Evolutionary conservation across 768 basidiomycete species (phyloP), one percentile per base, ranked within the genome.

Genomic region (Pisolithus albus): DNA sequence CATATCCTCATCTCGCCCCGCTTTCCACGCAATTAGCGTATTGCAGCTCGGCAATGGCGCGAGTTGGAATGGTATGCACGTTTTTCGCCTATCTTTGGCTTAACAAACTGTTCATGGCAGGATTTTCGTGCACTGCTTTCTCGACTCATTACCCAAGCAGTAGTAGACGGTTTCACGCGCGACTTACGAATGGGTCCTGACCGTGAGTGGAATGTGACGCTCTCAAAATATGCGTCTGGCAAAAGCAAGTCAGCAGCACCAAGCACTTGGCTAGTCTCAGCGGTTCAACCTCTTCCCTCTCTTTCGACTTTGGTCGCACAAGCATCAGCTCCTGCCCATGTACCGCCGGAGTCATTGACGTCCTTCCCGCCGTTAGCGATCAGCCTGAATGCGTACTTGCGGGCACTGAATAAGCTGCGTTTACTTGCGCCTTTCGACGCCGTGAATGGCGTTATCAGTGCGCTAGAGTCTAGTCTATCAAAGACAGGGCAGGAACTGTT

Each of bases 11-110:
- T 72, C 88, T 21, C 76, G 95, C 56, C 78, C 91, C 19, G 83
- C 94, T 34, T 76, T 93, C 96, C 52, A 95, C 93, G 0, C 95
- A 98, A 60, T 78, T 98, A 42, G 87, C 88, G 11, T 97, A 98
- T 68, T 96, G 94, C 64, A 84, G 92, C 7, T 82, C 84, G 16
- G 92, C 93, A 1, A 96, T 96, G 61, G 78, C 90, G 0, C 82
- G 93, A n/a, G 79, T 95, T 15, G 95, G 95, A 0, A 76, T 95
- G 59, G 94, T 67, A 39, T 8, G 67, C 57, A 16, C 21, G 16
- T 42, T n/a, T 11, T 47, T 26, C 23, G 18, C 15, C 26, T 34
- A 9, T 44, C 16, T 30, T 49, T 24, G 26, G 18, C 41, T 30
- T 21, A 46, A 32, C 44, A n/a, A 54, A 39, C 24, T 54, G 15